These are phyloP conservation scores for Boechera divaricarpa DNA, from an alignment of 345 rosid genomes.

Conservation along the genomic window DNA sequence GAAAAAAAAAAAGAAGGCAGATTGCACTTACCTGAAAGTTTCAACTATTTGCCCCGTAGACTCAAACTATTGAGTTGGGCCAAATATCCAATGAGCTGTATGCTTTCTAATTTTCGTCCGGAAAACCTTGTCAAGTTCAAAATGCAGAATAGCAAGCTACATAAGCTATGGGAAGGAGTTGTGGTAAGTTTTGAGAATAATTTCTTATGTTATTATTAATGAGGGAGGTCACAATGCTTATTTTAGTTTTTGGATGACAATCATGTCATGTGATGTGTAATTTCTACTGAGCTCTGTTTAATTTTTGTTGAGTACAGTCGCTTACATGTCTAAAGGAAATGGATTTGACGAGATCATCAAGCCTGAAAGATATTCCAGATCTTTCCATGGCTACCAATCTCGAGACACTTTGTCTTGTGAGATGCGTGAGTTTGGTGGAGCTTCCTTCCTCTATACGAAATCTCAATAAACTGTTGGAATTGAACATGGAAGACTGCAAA, in stretches of 20 bases:
- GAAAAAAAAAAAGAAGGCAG: no score
- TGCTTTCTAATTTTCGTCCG: conserved; percentile 30
- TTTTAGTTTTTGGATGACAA: no score
- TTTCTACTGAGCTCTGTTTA: no score
- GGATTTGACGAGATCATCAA: not conserved
- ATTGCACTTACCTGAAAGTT: not conserved
- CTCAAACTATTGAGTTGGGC: conserved; percentile 23
- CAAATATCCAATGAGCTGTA: conserved; percentile 21
- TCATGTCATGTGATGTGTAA: no score
- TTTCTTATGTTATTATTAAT: no score
- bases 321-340: not conserved
- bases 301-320: not conserved
- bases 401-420: no score
- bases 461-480: not conserved
- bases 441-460: not conserved
- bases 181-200: not conserved
- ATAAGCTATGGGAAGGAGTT: not conserved
- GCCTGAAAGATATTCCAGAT: not conserved
- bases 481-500: not conserved
- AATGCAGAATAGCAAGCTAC: not conserved
- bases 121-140: not conserved
- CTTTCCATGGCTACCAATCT: not conserved
- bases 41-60: conserved; percentile 24
- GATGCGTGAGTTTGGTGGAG: not conserved
- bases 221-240: no score